Evolutionary conservation across 1,139 yeast genomes (phyloP), one percentile per base, ranked within the genome.

Genomic region (Kurtzmaniella quercitrusa): DNA sequence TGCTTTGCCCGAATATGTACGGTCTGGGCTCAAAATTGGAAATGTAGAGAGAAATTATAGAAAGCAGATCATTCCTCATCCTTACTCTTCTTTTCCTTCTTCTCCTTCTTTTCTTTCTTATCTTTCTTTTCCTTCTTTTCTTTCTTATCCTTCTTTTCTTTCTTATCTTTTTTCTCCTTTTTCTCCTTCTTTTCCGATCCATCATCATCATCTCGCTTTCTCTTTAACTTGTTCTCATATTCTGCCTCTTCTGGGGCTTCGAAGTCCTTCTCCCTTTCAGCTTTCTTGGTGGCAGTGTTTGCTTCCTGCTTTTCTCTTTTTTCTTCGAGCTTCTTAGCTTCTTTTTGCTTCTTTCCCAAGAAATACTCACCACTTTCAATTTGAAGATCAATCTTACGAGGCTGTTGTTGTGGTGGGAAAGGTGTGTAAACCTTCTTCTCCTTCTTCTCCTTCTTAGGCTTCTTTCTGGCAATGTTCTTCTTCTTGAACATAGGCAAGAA

Each of bases 291-390:
- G 43, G 74, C 81, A 55, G 83, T 81, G 50, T 77, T 80, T 50
- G 80, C 89, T 44, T 77, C 82, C 60, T 91, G 94, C 59, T 84
- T 81, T 42, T 81, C 88, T 51, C 83, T 79, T 75, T 88, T 88
- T 56, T 85, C 91, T 48, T 83, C 84, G 52, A 84, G 68, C 54
- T 83, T 81, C 65, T 79, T 83, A 52, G 73, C 69, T 48, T 81
- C 85, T 72, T 86, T 87, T 55, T 91, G 96, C 54, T 72, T 78
- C 68, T 88, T 86, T 47, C 88, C 88, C 68, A 93, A 75, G 80
- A 93, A 93, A 71, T 88, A 93, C 65, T 94, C 98, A 79, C 99
- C 99, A 72, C 95, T 84, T 68, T 93, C 98, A 66, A 94, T 89
- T 69, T 91, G 95, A 61, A 91, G 71, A 79, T 94, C 99, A 65